phyloP scores from a whole-genome alignment of 1,284 basidiomycete genomes.

The Fomitopsis schrenkii region DNA sequence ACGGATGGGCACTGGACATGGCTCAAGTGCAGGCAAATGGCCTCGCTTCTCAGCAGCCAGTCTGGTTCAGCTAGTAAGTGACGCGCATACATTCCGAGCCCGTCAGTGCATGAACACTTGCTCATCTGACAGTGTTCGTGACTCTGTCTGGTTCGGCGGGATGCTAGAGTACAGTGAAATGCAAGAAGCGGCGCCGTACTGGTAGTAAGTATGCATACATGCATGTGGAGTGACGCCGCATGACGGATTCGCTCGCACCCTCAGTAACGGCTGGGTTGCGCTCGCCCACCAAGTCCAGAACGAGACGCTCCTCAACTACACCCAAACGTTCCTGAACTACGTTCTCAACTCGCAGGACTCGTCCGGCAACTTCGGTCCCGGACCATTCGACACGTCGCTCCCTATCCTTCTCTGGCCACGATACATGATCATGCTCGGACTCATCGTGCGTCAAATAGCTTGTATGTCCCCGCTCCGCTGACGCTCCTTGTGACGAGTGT shows the following conservation, averaged over 20 bases:
- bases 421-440: constrained; percentile 6
- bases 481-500: not conserved
- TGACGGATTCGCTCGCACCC: not conserved
- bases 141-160: constrained; percentile 4
- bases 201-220: constrained; percentile 2
- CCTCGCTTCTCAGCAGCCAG: constrained; percentile 2
- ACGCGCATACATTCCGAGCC: not conserved
- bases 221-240: not conserved
- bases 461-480: not conserved
- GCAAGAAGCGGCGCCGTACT: constrained; percentile 7
- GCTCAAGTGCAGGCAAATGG: constrained; percentile 3
- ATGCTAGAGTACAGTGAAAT: constrained; percentile 6
- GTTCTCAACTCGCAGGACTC: constrained; percentile 2
- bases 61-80: constrained; percentile 6
- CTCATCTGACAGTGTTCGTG: not conserved
- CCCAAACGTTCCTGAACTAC: constrained; percentile 2
- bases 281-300: constrained; percentile 4
- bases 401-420: constrained; percentile 4
- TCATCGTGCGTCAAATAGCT: not conserved
- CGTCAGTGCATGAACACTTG: not conserved
- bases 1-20: constrained; percentile 2
- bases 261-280: constrained; percentile 7
- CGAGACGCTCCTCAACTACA: constrained; percentile 1
- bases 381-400: constrained; percentile 3
- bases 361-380: constrained; percentile 3